Evolutionary conservation across 73 alveolate species (phyloP).

Genomic region (Urostyla sp.): DNA sequence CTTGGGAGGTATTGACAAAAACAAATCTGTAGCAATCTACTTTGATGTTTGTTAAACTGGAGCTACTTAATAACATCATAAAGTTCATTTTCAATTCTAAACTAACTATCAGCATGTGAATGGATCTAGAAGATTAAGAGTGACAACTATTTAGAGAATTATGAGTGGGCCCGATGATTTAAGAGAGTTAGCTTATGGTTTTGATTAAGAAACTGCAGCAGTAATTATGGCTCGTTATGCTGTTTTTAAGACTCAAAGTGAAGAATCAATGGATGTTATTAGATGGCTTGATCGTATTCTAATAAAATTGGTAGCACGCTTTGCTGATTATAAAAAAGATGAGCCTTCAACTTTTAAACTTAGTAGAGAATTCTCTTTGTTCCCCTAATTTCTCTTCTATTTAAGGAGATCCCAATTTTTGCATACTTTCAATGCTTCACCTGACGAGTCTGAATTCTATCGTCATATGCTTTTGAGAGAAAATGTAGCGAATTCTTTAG

Average conservation of each 20-base stretch:
- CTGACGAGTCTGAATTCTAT: conserved; percentile 98
- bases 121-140: conserved; percentile 97
- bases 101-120: conserved; percentile 96
- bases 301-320: conserved; percentile 89
- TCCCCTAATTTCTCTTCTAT: conserved; percentile 98
- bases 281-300: conserved; percentile 98
- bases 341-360: conserved; percentile 91
- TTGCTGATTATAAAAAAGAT: conserved; percentile 94
- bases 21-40: conserved; percentile 95
- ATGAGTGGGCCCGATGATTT: conserved; percentile 76
- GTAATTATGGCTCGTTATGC: conserved; percentile 94
- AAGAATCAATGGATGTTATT: conserved; percentile 89
- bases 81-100: conserved; percentile 84
- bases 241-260: conserved; percentile 81
- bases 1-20: conserved; percentile 96
- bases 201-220: conserved; percentile 96
- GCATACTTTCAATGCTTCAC: conserved; percentile 97
- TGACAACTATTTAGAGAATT: conserved; percentile 87
- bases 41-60: conserved; percentile 88
- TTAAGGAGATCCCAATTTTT: conserved; percentile 95
- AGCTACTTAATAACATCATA: conserved; percentile 69
- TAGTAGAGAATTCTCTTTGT: conserved; percentile 84
- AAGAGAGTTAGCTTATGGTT: conserved; percentile 86
- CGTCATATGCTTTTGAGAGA: conserved; percentile 92
- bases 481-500: conserved; percentile 95